A percentile compares a stretch with the other conserved stretches of the same genome.
Evolutionary conservation across 768 basidiomycete species (phyloP).

Genomic region (Peribolospora baueri): DNA sequence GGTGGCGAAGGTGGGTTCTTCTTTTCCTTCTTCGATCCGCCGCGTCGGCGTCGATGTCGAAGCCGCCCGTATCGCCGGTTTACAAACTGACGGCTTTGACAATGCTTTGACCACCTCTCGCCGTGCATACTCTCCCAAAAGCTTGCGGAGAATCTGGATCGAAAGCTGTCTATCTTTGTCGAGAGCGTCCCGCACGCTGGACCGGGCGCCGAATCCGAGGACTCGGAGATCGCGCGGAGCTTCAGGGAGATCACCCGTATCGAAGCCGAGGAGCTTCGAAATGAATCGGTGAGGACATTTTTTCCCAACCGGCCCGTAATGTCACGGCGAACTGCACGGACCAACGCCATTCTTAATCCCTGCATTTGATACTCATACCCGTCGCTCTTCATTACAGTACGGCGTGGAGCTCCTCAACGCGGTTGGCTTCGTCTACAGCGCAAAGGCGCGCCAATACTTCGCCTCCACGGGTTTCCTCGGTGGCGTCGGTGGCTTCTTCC

Average conservation of each 20-base stretch:
- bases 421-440: constrained; percentile 59
- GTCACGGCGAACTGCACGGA: too few species aligned
- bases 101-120: too few species aligned
- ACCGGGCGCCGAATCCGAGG: constrained; percentile 31
- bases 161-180: constrained; percentile 66
- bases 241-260: not conserved
- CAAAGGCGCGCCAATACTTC: constrained; percentile 47
- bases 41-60: too few species aligned
- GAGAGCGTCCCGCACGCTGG: constrained; percentile 35
- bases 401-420: constrained; percentile 64
- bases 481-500: constrained; percentile 78
- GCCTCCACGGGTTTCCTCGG: constrained; percentile 44
- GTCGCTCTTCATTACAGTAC: constrained; percentile 24
- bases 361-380: too few species aligned
- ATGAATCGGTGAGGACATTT: constrained; percentile 23
- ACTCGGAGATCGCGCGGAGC: constrained; percentile 31
- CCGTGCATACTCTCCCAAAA: constrained; percentile 19
- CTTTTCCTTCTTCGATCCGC: too few species aligned
- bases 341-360: too few species aligned
- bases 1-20: constrained; percentile 39
- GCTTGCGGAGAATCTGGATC: constrained; percentile 50
- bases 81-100: too few species aligned
- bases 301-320: too few species aligned
- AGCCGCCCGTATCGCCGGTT: too few species aligned
- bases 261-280: constrained; percentile 35